These are phyloP conservation scores for Colletotrichum neosansevieriae DNA, from an alignment of 2,329 filamentous ascomycete genomes.

Conservation along the genomic window DNA sequence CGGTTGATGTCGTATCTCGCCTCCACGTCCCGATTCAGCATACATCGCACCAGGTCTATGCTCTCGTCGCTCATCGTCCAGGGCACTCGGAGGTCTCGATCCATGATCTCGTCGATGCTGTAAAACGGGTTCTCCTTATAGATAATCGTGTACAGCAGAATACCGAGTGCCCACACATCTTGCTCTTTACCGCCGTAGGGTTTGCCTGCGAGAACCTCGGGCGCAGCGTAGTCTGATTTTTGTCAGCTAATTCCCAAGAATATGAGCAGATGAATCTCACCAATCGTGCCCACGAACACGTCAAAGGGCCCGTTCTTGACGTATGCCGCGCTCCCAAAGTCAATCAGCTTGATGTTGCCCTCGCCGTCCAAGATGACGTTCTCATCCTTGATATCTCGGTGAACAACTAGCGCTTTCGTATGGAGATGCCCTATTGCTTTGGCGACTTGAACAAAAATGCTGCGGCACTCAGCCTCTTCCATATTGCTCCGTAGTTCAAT, in stretches of 20 bases:
- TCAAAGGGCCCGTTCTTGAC: conserved; percentile 99
- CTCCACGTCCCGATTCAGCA: conserved; percentile 92
- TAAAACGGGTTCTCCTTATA: conserved; percentile 99
- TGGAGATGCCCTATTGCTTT: conserved; percentile 92
- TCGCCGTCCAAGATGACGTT: conserved; percentile 97
- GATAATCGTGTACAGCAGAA: conserved; percentile 96
- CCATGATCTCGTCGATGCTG: conserved; percentile 99
- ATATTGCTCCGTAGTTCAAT: conserved; percentile 97
- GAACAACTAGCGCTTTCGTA: conserved; percentile 89
- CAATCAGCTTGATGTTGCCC: conserved; percentile 95
- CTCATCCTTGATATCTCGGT: conserved; percentile 98
- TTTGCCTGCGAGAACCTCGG: conserved; percentile 94
- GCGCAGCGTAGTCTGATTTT: conserved; percentile 89
- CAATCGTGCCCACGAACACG: conserved; percentile 98
- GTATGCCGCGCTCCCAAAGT: conserved; percentile 97
- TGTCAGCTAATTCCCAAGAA: neutral
- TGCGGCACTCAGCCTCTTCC: conserved; percentile 93
- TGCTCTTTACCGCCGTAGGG: conserved; percentile 96
- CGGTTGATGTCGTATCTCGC: conserved; percentile 87
- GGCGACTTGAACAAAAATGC: conserved; percentile 95
- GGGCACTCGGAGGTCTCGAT: conserved; percentile 91
- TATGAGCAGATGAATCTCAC: conserved; percentile 65
- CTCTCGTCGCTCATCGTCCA: conserved; percentile 91
- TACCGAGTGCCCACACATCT: conserved; percentile 97
- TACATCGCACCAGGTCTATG: conserved; percentile 89